phyloP scores from a whole-genome alignment of 495 filamentous ascomycete species.

The Aspergillus kassunensis region DNA sequence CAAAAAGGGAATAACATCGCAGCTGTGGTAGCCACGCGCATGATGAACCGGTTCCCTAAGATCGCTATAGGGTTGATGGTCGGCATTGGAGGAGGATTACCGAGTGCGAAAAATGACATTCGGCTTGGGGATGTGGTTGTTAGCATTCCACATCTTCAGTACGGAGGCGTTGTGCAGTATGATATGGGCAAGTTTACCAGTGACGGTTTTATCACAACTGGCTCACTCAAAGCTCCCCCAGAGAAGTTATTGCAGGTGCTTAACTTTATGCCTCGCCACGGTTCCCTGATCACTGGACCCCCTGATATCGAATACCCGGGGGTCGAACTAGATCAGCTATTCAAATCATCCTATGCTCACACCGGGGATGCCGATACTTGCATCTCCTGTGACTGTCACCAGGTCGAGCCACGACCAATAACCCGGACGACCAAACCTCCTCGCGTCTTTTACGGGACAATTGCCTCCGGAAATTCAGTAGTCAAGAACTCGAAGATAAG shows the following conservation, averaged over 20 bases:
- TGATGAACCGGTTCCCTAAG: constrained; percentile 19
- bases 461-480: constrained; percentile 27
- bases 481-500: constrained; percentile 19
- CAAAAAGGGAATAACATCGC: constrained; percentile 26
- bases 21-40: constrained; percentile 19
- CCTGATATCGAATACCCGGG: too few relatives aligned
- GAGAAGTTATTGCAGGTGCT: background rate
- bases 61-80: constrained; percentile 28
- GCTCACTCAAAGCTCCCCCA: constrained; percentile 31
- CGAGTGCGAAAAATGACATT: constrained; percentile 22
- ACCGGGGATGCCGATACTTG: background rate
- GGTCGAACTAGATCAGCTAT: too few relatives aligned
- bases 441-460: constrained; percentile 23
- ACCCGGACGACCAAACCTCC: background rate
- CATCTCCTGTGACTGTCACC: background rate
- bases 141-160: constrained; percentile 16
- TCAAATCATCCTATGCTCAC: too few relatives aligned
- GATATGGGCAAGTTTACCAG: constrained; percentile 34
- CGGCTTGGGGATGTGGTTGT: constrained; percentile 37
- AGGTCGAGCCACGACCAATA: background rate
- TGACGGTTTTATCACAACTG: constrained; percentile 30
- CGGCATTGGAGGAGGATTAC: constrained; percentile 35
- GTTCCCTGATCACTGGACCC: too few relatives aligned
- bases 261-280: background rate
- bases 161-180: constrained; percentile 26